Base-by-base conservation (phyloP, 129 eudicot species). In the Calendula officinalis region DNA sequence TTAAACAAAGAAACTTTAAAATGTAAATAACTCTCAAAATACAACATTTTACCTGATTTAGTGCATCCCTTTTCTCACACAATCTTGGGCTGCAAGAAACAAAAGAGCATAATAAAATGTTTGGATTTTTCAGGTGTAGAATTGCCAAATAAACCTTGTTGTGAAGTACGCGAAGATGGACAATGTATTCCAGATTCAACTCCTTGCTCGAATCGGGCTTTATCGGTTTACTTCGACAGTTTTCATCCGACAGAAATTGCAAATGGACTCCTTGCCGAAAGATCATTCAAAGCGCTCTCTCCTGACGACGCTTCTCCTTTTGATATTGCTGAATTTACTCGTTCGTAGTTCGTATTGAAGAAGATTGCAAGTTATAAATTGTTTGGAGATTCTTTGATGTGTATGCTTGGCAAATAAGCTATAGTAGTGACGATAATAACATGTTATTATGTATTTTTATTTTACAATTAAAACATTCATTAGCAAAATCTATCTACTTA, bases 231-330 rank as follows among this genome's bases (percentile, higher is more conserved):
- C 27, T 47, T 58, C 13, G 80, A 79, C 8, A 69, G 49, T 4
- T 79, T 74, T 30, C 84, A 74, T 60, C 80, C 84, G 3, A 74
- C 80, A 3, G 77, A 69, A 47, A 56, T 69, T 1, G 77, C 58
- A 6, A 47, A 56, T 27, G 22, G 6, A 5, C 7, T 64, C 13
- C 40, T 63, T 36, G 84, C 69, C 6, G 17, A 22, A 38, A 54
- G 54, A 3, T 72, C 83, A 5, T 78, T 49, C 67, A 70, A 13
- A 8, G n/a, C 75, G 4, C 12, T 36, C 3, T 47, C 67, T 59
- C 3, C 13, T 0, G 7, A 17, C 60, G 75, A 70, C 39, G 75
- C 52, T 7, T 59, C 35, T 47, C 75, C 75, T 35, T 27, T 22
- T 4, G 75, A 70, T 59, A 60, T 70, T 36, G 38, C 17, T 60